Percentiles rank a stretch among this genome's conserved stretches.
Conservation (phyloP, 495 filamentous ascomycete species). For the Penicillium egyptiacum region DNA sequence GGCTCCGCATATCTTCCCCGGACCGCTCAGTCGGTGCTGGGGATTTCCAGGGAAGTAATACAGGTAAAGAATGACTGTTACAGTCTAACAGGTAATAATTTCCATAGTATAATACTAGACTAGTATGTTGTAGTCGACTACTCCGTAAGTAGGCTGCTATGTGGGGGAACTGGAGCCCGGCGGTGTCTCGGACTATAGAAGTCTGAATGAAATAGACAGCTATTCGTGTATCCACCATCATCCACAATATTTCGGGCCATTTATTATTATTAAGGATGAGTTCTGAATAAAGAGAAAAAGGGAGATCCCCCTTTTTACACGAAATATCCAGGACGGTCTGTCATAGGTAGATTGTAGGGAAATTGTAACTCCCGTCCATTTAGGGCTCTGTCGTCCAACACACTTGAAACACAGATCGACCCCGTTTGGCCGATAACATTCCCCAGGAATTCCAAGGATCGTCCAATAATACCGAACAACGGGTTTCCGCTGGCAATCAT, state of each 20-base stretch:
- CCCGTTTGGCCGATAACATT: constrained; percentile 32
- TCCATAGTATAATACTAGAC: background rate
- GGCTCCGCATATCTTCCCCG: constrained; percentile 36
- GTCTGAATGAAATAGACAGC: constrained; percentile 30
- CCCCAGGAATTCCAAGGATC: constrained; percentile 31
- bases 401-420: constrained; percentile 34
- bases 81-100: background rate
- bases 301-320: constrained; percentile 2
- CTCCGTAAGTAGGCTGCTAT: constrained; percentile 15
- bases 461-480: constrained; percentile 24
- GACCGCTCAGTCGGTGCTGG: constrained; percentile 33
- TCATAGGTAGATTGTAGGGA: constrained; percentile 5
- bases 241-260: constrained; percentile 1
- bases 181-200: constrained; percentile 24
- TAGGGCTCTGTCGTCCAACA: constrained; percentile 16
- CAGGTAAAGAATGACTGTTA: constrained; percentile 15
- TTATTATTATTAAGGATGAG: background rate
- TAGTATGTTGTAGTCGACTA: constrained; percentile 12
- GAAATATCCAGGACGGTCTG: background rate
- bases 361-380: constrained; percentile 4
- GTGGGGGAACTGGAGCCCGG: constrained; percentile 33
- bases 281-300: background rate
- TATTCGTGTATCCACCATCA: constrained; percentile 16
- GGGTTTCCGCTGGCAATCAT: constrained; percentile 22
- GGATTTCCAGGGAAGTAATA: constrained; percentile 15